Percentiles rank a stretch among this genome's conserved stretches.
Evolutionary conservation across 1,139 yeast species (phyloP).

Genomic region (Saccharomyces hybrid): DNA sequence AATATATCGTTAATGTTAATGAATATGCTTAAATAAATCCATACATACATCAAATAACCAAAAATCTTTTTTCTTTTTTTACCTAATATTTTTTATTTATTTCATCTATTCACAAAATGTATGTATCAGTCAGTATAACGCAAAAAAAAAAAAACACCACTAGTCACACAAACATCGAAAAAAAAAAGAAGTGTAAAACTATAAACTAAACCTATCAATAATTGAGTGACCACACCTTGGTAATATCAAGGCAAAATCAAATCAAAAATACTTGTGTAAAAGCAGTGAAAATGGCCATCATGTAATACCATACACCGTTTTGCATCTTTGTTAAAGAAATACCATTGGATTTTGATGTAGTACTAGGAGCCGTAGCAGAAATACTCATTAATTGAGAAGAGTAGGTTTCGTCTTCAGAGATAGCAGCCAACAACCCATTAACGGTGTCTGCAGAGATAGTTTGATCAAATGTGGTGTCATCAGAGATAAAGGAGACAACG

Average conservation of each 20-base stretch:
- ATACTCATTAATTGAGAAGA: slow-evolving; percentile 22
- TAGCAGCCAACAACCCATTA: slow-evolving; percentile 15
- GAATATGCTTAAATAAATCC: slow-evolving; percentile 12
- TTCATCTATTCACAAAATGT: not conserved
- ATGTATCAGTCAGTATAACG: slow-evolving; percentile 1
- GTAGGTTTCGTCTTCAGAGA: slow-evolving; percentile 18
- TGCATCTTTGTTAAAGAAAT: slow-evolving; percentile 9
- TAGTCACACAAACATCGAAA: not conserved
- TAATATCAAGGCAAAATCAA: not conserved
- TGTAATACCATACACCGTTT: slow-evolving; percentile 21
- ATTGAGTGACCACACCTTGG: not conserved
- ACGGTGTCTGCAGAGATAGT: slow-evolving; percentile 26
- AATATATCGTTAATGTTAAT: slow-evolving; percentile 38
- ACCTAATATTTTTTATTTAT: not conserved
- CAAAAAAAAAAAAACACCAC: not conserved
- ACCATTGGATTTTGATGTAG: slow-evolving; percentile 20
- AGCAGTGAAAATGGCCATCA: slow-evolving; percentile 16
- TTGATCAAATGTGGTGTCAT: slow-evolving; percentile 43
- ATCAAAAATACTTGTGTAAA: slow-evolving; percentile 14
- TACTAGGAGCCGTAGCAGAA: slow-evolving; percentile 26
- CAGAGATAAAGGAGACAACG: slow-evolving; percentile 55
- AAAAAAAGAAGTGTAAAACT: not conserved
- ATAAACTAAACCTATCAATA: not conserved
- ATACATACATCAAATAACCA: not conserved
- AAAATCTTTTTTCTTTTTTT: slow-evolving; percentile 1